Percentiles rank a stretch among this genome's conserved stretches.
These are phyloP conservation scores for Globisporangium mamillatum DNA, from an alignment of 352 stramenopile genomes.

Conservation along the genomic window DNA sequence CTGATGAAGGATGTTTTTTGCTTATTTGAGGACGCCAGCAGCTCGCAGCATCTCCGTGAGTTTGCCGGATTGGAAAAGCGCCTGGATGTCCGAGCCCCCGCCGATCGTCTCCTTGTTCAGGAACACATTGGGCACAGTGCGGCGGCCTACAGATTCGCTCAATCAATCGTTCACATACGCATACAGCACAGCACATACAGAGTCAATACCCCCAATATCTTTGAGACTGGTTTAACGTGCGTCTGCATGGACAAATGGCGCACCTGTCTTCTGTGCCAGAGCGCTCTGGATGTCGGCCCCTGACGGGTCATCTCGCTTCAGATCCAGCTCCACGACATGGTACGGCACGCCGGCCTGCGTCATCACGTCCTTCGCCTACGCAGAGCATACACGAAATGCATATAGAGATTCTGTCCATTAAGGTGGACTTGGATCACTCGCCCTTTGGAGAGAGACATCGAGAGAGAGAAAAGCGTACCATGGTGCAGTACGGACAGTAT, in stretches of 20 bases:
- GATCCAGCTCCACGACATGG: slow-evolving; percentile 67
- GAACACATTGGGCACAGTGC: slow-evolving; percentile 97
- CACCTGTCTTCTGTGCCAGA: slow-evolving; percentile 85
- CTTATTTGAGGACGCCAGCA: slow-evolving; percentile 34
- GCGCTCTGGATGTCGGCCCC: slow-evolving; percentile 88
- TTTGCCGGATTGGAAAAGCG: slow-evolving; percentile 79
- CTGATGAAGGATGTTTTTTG: background rate
- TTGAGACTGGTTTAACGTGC: too few relatives aligned
- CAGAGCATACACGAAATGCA: background rate
- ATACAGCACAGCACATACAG: background rate
- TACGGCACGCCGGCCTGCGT: slow-evolving; percentile 47
- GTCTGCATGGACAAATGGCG: background rate
- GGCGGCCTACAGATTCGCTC: slow-evolving; percentile 55
- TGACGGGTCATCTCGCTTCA: slow-evolving; percentile 45
- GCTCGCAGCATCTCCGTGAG: slow-evolving; percentile 86
- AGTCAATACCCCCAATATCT: background rate
- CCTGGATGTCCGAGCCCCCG: slow-evolving; percentile 92
- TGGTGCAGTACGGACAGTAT: slow-evolving; percentile 92
- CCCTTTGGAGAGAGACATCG: background rate
- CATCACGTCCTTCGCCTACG: slow-evolving; percentile 86
- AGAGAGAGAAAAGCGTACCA: slow-evolving; percentile 28
- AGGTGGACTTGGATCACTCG: background rate
- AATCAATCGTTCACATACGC: background rate
- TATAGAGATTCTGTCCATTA: too few relatives aligned
- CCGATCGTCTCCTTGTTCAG: slow-evolving; percentile 92